Evolutionary conservation across 2,329 filamentous ascomycete species (phyloP), one percentile per base, ranked within the genome.

Genomic region (Rhinocladiella mackenziei): DNA sequence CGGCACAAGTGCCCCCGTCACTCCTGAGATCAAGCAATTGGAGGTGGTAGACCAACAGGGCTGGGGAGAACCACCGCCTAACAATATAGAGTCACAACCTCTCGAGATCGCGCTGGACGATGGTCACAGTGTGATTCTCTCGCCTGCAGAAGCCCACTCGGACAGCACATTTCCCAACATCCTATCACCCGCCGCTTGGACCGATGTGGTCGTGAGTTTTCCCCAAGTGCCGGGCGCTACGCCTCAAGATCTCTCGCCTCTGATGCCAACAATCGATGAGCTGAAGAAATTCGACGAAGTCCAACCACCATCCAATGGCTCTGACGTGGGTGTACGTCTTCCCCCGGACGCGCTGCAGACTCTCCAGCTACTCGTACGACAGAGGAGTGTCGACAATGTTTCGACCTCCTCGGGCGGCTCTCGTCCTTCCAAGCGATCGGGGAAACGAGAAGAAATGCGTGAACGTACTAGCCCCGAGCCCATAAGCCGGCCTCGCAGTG

Each of bases 281-380:
- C 18, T 53, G 20, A 53, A 44, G 41, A 47, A 39, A n/a, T 50
- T 50, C 25, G 43, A 42, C 22, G 36, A 33, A 4, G 7, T 18
- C 18, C 35, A 36, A 15, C 34, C 30, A 23, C 31, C 26, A 20
- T 48, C 28, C 10, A 43, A 48, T 28, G 37, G 51, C 15, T 67
- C 62, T 6, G 66, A 68, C 29, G 53, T 71, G 19, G 84, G 84
- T 1, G 77, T 89, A 22, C 77, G 78, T 56, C 79, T 96, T 30
- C 85, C 94, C 58, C 81, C 85, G 30, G 85, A 80, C 50, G 89
- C 89, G 19, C 70, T 96, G 54, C 84, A 84, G 37, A 89, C 86
- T 3, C 74, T 96, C 10, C 83, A 88, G 37, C 82, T 86, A 39
- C 78, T 89, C 38, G 80, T 83, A 11, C 68, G 77, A 26, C 75